Conservation (phyloP, 2,329 filamentous ascomycete species). For the Diplodia sapinea region DNA sequence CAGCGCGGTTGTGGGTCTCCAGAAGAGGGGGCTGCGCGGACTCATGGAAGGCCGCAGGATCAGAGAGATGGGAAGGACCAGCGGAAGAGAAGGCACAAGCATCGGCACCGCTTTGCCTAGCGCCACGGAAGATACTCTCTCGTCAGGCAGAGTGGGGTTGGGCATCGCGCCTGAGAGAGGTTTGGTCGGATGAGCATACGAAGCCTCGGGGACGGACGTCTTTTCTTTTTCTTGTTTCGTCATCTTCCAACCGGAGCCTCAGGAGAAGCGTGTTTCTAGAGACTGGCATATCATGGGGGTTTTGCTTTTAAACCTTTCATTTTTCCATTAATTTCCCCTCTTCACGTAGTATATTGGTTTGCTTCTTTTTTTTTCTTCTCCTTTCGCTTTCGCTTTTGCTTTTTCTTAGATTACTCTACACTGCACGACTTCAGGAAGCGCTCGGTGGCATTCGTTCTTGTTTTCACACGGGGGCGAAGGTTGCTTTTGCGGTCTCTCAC, state of each 20-base stretch:
- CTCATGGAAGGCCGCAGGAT: conserved; percentile 93
- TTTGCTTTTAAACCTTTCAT: neutral
- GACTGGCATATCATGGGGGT: neutral
- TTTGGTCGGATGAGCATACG: conserved; percentile 2
- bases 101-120: conserved; percentile 9
- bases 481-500: neutral
- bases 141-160: neutral
- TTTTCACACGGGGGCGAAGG: neutral
- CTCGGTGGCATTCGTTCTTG: conserved; percentile 2
- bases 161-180: conserved; percentile 24
- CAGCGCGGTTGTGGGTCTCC: conserved; percentile 89
- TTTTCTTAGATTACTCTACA: neutral
- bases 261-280: neutral
- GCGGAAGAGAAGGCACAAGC: conserved; percentile 2
- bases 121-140: neutral
- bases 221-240: neutral
- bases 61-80: conserved; percentile 68
- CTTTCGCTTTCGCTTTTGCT: neutral
- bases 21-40: conserved; percentile 89
- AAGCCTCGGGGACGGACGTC: neutral
- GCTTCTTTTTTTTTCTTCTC: neutral
- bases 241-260: neutral
- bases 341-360: neutral
- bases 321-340: neutral
- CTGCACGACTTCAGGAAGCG: neutral